Conservation (phyloP, 2,329 filamentous ascomycete genomes). For the Fusarium bulbicola region DNA sequence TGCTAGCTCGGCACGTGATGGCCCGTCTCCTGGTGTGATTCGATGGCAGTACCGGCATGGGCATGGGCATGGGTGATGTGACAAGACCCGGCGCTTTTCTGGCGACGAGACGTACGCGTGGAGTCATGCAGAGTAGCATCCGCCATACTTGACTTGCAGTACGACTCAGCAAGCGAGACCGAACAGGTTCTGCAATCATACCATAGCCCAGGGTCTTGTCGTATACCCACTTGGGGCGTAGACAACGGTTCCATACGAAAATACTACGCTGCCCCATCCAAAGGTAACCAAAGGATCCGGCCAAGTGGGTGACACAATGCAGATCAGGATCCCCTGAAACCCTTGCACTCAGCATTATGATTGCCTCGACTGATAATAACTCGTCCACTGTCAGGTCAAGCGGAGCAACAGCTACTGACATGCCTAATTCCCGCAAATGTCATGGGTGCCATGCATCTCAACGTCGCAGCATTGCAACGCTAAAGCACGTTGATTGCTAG, state of each 20-base stretch:
- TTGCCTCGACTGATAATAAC: not conserved
- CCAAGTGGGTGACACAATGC: constrained; percentile 5
- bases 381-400: not conserved
- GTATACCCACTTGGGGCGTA: constrained; percentile 1
- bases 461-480: not conserved
- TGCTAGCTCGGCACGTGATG: constrained; percentile 7
- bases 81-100: not conserved
- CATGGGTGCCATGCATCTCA: not conserved
- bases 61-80: not conserved
- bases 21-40: not conserved
- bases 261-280: not conserved
- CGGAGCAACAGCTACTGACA: not conserved
- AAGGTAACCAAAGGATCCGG: not conserved
- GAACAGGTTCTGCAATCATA: not conserved
- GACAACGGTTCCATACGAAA: not conserved
- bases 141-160: not conserved
- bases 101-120: not conserved
- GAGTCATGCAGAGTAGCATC: not conserved
- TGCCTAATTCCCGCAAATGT: constrained; percentile 9
- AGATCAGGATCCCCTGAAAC: constrained; percentile 14
- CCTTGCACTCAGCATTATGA: not conserved
- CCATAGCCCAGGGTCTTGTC: not conserved
- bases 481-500: not conserved
- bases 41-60: not conserved
- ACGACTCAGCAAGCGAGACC: not conserved